phyloP scores from a whole-genome alignment of 1,139 yeast genomes.

The Blastobotrys petasosporus region DNA sequence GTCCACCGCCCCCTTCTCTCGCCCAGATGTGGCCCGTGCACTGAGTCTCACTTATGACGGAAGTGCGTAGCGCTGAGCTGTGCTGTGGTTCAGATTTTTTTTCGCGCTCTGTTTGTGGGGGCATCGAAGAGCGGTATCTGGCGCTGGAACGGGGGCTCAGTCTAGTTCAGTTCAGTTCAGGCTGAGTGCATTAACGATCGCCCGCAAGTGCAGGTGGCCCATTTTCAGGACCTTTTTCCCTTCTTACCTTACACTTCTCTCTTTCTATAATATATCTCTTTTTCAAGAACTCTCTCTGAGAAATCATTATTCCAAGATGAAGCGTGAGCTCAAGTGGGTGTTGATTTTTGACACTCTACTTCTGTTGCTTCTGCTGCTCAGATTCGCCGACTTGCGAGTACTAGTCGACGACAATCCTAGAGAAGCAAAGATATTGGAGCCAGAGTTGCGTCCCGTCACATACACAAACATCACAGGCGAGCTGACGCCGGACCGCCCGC shows the following conservation, averaged over 20 bases:
- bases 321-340: conserved; percentile 26
- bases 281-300: not conserved
- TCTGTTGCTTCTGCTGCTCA: conserved; percentile 51
- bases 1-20: too few relatives aligned
- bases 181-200: too few relatives aligned
- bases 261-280: not conserved
- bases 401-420: conserved; percentile 48
- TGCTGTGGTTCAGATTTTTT: too few relatives aligned
- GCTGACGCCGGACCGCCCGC: not conserved
- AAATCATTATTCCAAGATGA: conserved; percentile 19
- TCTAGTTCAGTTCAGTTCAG: too few relatives aligned
- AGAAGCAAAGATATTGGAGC: conserved; percentile 7
- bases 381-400: conserved; percentile 68
- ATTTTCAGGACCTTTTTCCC: not conserved
- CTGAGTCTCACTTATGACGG: too few relatives aligned
- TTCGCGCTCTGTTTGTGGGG: too few relatives aligned
- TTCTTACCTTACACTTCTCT: not conserved
- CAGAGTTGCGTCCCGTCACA: conserved; percentile 7
- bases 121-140: too few relatives aligned
- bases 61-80: too few relatives aligned
- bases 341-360: conserved; percentile 32
- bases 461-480: not conserved
- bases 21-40: too few relatives aligned
- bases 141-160: too few relatives aligned
- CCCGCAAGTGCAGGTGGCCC: too few relatives aligned